Base-by-base conservation (phyloP, 2,329 filamentous ascomycete genomes). In the Clonostachys rosea region DNA sequence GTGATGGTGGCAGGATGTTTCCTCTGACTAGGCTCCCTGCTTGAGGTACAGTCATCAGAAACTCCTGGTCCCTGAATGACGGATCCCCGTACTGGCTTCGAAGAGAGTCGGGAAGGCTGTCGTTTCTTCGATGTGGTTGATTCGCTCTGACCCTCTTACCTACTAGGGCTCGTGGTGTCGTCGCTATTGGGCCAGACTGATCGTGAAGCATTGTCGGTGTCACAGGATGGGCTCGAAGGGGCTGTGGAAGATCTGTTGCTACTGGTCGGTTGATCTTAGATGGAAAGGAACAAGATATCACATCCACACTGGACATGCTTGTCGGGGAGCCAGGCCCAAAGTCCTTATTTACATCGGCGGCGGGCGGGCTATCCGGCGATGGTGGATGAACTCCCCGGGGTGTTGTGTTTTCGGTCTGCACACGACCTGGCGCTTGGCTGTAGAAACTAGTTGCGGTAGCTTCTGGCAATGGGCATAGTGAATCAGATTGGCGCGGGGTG, bases 1-100 rank as follows among this genome's bases (percentile, higher is more conserved):
- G 87, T 1, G 81, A 82, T 2, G 92, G 94, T 14, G 91, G 89
- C 51, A 95, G 80, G 6, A 96, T 62, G 49, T 91, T 89, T 13
- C 94, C 94, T 44, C 92, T 82, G 17, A 97, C 91, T 36, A 99
- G 79, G 53, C 87, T 92, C 10, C 91, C 90, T 5, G 86, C 84
- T 57, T 89, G 86, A 12, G 86, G 82, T 18, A 84, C 71, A 10
- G 83, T 75, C 52, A 85, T 75, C 13, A 83, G 65, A 14, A 84
- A 67, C 49, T 84, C 80, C 5, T 74, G 69, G 18, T 78, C 78
- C 52, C 77, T 79, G 52, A 73, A 72, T 3, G 74, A 61, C 5
- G 73, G 60, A 42, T 80, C 77, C 6, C 66, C 64, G 18, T 64
- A 80, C 67, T 70, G 84, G 65, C 94, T 88, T 55, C 90, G 76